These are phyloP conservation scores for Juglanconis juglandina DNA, from an alignment of 2,329 filamentous ascomycete genomes.

Conservation along the genomic window DNA sequence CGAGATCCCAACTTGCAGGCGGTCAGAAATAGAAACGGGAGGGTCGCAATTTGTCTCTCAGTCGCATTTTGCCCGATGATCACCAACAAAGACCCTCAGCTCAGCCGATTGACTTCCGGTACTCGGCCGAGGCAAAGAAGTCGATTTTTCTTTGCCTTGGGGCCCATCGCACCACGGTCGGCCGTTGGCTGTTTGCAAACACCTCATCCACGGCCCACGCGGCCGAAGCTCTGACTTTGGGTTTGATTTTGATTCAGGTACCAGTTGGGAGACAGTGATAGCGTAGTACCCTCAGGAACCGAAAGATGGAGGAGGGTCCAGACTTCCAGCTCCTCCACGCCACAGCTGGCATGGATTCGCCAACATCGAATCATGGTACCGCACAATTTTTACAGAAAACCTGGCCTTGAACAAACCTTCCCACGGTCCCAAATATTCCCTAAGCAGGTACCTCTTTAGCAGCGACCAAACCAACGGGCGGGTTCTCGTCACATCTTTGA, in stretches of 20 bases:
- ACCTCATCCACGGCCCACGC: neutral
- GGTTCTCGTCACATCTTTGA: neutral
- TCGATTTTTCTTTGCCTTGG: neutral
- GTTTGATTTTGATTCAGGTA: too few relatives aligned
- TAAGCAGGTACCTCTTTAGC: neutral
- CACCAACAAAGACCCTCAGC: neutral
- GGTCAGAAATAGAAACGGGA: neutral
- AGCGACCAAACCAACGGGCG: too few relatives aligned
- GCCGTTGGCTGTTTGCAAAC: too few relatives aligned
- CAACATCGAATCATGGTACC: too few relatives aligned
- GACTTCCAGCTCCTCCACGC: neutral
- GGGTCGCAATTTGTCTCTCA: neutral
- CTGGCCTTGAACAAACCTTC: too few relatives aligned
- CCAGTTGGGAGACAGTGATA: too few relatives aligned
- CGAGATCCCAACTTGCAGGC: neutral
- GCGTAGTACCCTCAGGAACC: too few relatives aligned
- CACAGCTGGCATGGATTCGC: too few relatives aligned
- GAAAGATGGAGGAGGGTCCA: too few relatives aligned
- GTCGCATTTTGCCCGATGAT: neutral
- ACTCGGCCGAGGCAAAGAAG: neutral
- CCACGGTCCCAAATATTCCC: neutral
- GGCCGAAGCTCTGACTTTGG: neutral
- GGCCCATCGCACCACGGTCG: too few relatives aligned
- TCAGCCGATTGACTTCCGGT: neutral
- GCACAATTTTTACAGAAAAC: neutral